A percentile compares a stretch with the other conserved stretches of the same genome.
These are phyloP conservation scores for Aspergillus intermedius DNA, from an alignment of 2,329 filamentous ascomycete species.

Conservation along the genomic window DNA sequence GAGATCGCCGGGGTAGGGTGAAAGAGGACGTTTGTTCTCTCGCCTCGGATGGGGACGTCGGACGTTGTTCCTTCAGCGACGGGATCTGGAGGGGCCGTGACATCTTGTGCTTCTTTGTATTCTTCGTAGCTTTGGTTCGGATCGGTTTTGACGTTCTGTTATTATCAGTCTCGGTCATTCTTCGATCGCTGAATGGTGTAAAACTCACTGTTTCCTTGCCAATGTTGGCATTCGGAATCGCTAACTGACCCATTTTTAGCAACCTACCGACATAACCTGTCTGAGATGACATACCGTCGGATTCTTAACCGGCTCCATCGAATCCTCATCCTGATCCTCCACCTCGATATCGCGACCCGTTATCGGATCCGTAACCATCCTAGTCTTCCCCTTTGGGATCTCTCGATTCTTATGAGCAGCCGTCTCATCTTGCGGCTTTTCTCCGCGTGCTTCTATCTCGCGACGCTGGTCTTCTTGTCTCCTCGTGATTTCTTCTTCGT, in stretches of 20 bases:
- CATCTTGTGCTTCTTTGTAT: slow-evolving; percentile 78
- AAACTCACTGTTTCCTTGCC: slow-evolving; percentile 58
- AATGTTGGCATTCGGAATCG: slow-evolving; percentile 84
- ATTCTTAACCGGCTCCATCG: slow-evolving; percentile 64
- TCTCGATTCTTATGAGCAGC: slow-evolving; percentile 45
- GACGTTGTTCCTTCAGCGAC: slow-evolving; percentile 74
- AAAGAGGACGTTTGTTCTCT: slow-evolving; percentile 94
- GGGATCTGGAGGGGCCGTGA: slow-evolving; percentile 85
- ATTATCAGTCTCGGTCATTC: slow-evolving; percentile 1
- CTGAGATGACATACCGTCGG: slow-evolving; percentile 52
- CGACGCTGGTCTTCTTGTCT: slow-evolving; percentile 58
- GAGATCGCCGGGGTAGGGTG: slow-evolving; percentile 86
- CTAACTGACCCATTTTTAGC: slow-evolving; percentile 48
- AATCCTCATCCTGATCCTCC: slow-evolving; percentile 67
- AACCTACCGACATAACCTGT: not conserved
- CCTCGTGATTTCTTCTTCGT: slow-evolving; percentile 39
- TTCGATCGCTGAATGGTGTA: not conserved
- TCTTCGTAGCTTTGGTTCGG: slow-evolving; percentile 66
- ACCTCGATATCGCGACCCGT: slow-evolving; percentile 83
- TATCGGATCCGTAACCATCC: slow-evolving; percentile 74
- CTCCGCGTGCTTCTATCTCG: slow-evolving; percentile 26
- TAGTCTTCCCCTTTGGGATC: slow-evolving; percentile 41
- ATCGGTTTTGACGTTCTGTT: slow-evolving; percentile 60
- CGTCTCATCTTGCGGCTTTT: slow-evolving; percentile 39
- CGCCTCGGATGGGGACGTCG: slow-evolving; percentile 90